Conservation (phyloP, 148 eudicot genomes). For the Rhododendron williamsianum region DNA sequence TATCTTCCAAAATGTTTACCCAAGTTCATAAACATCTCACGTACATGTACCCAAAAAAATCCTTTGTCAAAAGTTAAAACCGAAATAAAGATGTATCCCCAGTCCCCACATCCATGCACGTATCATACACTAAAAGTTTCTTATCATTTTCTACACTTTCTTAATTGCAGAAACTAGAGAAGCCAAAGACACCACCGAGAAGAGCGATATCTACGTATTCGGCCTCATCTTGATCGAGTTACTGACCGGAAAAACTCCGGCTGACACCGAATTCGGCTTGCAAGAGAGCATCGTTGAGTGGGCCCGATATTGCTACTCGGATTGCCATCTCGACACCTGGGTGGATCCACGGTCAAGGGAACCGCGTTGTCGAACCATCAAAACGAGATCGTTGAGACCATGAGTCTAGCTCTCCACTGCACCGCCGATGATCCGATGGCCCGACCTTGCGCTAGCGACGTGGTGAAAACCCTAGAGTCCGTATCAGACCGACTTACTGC, state of each 20-base stretch:
- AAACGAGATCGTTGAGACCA: slow-evolving; percentile 53
- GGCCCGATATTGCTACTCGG: slow-evolving; percentile 80
- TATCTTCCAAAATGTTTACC: background rate
- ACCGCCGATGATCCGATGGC: slow-evolving; percentile 54
- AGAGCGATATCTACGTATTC: slow-evolving; percentile 62
- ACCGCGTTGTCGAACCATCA: slow-evolving; percentile 17
- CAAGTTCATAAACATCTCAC: background rate
- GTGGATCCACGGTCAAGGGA: slow-evolving; percentile 45
- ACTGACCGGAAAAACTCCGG: slow-evolving; percentile 58
- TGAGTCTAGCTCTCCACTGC: slow-evolving; percentile 76
- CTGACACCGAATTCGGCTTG: slow-evolving; percentile 41
- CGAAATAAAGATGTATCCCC: background rate
- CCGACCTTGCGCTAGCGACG: slow-evolving; percentile 52
- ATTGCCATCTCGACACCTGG: slow-evolving; percentile 79
- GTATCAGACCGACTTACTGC: slow-evolving; percentile 35
- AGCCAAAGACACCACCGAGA: slow-evolving; percentile 48
- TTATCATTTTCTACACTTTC: background rate
- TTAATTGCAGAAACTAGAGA: slow-evolving; percentile 45
- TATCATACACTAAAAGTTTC: background rate
- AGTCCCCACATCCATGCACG: slow-evolving; percentile 25
- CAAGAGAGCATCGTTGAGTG: slow-evolving; percentile 56
- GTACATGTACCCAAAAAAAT: background rate
- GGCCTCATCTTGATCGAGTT: slow-evolving; percentile 70
- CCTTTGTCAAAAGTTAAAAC: background rate
- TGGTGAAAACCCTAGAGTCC: slow-evolving; percentile 48